Conservation (phyloP, 208 protist genomes). For the Crithidia expoeki region DNA sequence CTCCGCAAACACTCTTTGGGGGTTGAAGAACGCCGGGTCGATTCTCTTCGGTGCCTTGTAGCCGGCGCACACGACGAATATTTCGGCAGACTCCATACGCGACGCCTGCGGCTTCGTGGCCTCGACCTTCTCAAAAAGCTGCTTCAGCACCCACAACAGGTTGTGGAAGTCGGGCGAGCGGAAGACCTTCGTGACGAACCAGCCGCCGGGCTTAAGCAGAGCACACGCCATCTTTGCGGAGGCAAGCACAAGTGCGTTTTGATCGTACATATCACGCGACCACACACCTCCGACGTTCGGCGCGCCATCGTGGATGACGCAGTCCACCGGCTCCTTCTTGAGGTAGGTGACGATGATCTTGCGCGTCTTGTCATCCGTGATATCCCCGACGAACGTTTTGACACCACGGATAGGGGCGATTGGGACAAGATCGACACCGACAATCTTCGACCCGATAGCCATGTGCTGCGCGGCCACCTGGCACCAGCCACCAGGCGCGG, state of each 20-base stretch:
- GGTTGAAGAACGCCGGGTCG: slow-evolving; percentile 96
- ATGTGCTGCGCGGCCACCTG: slow-evolving; percentile 97
- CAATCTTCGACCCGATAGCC: slow-evolving; percentile 95
- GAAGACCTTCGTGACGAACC: slow-evolving; percentile 99
- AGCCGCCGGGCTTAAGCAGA: slow-evolving; percentile 92
- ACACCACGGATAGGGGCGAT: slow-evolving; percentile 98
- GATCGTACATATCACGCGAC: slow-evolving; percentile 98
- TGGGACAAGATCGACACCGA: slow-evolving; percentile 98
- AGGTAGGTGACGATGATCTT: slow-evolving; percentile 93
- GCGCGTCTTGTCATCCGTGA: slow-evolving; percentile 98
- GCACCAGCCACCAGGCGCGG: slow-evolving; percentile 98
- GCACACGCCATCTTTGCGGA: slow-evolving; percentile 96
- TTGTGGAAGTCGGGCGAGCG: slow-evolving; percentile 98
- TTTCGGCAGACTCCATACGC: slow-evolving; percentile 98
- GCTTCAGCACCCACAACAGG: slow-evolving; percentile 98
- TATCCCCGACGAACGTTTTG: slow-evolving; percentile 97
- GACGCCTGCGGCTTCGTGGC: slow-evolving; percentile 98
- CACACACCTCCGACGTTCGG: slow-evolving; percentile 99
- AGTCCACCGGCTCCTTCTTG: slow-evolving; percentile 93
- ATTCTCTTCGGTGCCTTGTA: slow-evolving; percentile 96
- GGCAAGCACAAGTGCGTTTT: slow-evolving; percentile 95
- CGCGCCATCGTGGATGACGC: slow-evolving; percentile 99
- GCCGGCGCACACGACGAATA: slow-evolving; percentile 98
- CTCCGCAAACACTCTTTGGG: slow-evolving; percentile 95
- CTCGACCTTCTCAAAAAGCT: slow-evolving; percentile 99